A percentile compares a stretch with the other conserved stretches of the same genome.
Conservation (phyloP, 1,139 yeast genomes). For the Scheffersomyces titani region DNA sequence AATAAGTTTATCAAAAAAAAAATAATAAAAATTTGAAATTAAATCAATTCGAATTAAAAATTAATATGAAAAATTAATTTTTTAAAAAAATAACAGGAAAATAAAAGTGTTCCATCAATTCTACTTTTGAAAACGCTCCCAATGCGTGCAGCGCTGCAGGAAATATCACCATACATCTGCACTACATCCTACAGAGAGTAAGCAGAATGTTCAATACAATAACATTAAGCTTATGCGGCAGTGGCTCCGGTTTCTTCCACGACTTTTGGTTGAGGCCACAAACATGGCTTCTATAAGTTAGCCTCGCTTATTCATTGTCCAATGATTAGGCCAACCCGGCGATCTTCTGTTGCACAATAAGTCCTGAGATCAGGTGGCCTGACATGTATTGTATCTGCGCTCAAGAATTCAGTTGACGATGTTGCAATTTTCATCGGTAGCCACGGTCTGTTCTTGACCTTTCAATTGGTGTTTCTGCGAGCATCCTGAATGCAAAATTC, state of each 20-base stretch:
- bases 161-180: neutral
- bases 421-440: neutral
- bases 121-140: neutral
- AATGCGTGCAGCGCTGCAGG: neutral
- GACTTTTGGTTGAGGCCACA: neutral
- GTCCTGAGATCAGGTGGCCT: neutral
- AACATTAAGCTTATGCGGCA: neutral
- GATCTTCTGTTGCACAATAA: neutral
- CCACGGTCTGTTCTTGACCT: neutral
- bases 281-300: neutral
- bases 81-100: too few species aligned
- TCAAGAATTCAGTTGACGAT: neutral
- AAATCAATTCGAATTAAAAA: neutral
- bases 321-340: neutral
- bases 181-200: neutral
- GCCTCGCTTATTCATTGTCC: conserved; percentile 1
- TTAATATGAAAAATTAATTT: too few species aligned
- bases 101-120: neutral
- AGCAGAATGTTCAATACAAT: neutral
- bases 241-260: neutral
- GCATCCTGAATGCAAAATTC: neutral
- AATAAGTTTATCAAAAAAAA: too few species aligned
- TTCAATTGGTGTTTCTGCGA: too few species aligned
- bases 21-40: too few species aligned
- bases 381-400: neutral